Conservation (phyloP, 2,329 filamentous ascomycete species). For the Onygenales sp. region DNA sequence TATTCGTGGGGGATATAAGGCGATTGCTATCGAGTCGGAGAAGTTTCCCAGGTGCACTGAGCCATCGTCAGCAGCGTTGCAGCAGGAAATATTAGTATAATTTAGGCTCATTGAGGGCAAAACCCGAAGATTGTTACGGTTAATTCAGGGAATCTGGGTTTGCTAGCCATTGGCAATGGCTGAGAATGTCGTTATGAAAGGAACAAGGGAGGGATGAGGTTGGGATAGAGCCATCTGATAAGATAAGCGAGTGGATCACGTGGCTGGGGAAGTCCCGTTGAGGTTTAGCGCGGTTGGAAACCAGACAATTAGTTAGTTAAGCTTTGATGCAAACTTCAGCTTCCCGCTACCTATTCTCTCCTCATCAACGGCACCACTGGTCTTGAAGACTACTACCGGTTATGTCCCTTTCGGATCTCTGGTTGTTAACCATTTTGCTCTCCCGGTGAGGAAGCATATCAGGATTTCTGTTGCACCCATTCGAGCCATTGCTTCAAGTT, state of each 20-base stretch:
- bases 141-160: too few relatives aligned
- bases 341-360: background rate
- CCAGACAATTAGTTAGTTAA: too few relatives aligned
- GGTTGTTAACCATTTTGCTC: background rate
- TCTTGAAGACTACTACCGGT: background rate
- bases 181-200: too few relatives aligned
- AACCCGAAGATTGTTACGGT: too few relatives aligned
- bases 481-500: background rate
- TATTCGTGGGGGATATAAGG: constrained; percentile 32
- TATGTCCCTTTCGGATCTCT: background rate
- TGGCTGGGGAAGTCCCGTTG: too few relatives aligned
- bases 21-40: background rate
- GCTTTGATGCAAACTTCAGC: too few relatives aligned
- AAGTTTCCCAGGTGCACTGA: background rate
- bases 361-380: background rate
- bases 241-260: too few relatives aligned
- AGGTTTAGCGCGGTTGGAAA: too few relatives aligned
- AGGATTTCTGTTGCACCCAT: background rate
- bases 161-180: too few relatives aligned
- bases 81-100: background rate
- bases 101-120: background rate
- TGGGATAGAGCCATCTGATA: too few relatives aligned
- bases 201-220: too few relatives aligned
- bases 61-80: background rate
- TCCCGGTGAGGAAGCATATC: background rate